Conservation (phyloP, 2,329 filamentous ascomycete genomes). For the Drechslerella dactyloides region DNA sequence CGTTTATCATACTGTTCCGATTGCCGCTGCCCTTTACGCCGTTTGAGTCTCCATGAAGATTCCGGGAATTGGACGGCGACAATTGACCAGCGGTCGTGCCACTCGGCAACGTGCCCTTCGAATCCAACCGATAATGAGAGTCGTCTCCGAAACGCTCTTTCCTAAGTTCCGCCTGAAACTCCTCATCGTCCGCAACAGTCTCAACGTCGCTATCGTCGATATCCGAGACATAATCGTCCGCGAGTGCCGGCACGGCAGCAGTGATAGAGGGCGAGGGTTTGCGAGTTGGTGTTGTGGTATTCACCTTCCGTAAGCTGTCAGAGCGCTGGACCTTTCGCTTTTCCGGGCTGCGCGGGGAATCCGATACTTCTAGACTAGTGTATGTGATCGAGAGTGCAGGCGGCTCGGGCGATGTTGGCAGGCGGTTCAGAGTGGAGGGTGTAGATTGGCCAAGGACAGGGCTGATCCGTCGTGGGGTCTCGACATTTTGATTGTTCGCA, state of each 20-base stretch:
- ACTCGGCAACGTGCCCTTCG: not conserved
- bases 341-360: not conserved
- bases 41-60: not conserved
- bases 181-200: conserved; percentile 47
- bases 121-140: not conserved
- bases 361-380: not conserved
- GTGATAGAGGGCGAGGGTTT: conserved; percentile 13
- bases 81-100: not conserved
- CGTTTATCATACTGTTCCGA: not conserved
- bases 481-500: not conserved
- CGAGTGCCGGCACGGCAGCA: not conserved
- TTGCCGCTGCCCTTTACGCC: not conserved
- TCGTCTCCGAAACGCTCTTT: conserved; percentile 43
- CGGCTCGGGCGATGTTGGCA: not conserved
- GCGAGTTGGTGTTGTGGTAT: not conserved
- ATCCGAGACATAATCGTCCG: conserved; percentile 43
- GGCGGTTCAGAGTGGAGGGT: not conserved
- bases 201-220: conserved; percentile 40
- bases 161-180: conserved; percentile 47
- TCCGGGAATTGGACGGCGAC: not conserved
- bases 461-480: not conserved
- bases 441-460: not conserved
- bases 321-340: not conserved
- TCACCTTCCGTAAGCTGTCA: not conserved
- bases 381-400: not conserved